Conservation (phyloP, 345 rosid species). For the Capsella bursapastoris region DNA sequence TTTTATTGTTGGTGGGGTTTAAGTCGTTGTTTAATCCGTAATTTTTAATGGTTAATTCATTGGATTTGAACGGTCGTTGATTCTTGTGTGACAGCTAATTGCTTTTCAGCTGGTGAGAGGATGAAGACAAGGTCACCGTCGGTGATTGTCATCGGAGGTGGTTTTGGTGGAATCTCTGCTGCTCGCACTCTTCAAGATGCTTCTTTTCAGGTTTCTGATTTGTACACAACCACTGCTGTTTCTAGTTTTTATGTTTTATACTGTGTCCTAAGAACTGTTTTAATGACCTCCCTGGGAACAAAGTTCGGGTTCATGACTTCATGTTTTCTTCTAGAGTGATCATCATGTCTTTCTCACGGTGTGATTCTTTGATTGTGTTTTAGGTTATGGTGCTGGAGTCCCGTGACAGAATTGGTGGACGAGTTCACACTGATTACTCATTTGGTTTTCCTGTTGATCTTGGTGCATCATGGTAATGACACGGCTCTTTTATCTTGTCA, state of each 20-base stretch:
- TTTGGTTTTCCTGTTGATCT: constrained; percentile 95
- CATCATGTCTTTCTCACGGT: constrained; percentile 21
- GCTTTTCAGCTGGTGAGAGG: constrained; percentile 61
- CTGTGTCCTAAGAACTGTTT: background rate
- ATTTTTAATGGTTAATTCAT: background rate
- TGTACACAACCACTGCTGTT: background rate
- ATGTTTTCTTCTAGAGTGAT: background rate
- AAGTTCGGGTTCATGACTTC: background rate
- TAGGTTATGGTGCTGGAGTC: constrained; percentile 89
- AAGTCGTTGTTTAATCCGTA: constrained; percentile 39
- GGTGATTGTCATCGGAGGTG: constrained; percentile 88
- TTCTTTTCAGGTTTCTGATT: constrained; percentile 67
- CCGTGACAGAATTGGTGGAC: constrained; percentile 85
- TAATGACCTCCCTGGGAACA: background rate
- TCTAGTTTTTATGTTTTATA: background rate
- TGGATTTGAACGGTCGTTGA: background rate
- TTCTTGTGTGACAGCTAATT: constrained; percentile 44
- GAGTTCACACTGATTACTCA: constrained; percentile 79
- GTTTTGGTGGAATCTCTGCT: constrained; percentile 90
- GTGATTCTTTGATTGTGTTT: constrained; percentile 3
- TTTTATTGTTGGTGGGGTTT: background rate
- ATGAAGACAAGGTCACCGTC: constrained; percentile 74
- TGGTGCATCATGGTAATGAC: constrained; percentile 90
- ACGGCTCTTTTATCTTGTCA: constrained; percentile 1
- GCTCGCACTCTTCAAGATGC: constrained; percentile 93